Evolutionary conservation across 208 protist species (phyloP).

Genomic region (Wallacemonas collosoma): DNA sequence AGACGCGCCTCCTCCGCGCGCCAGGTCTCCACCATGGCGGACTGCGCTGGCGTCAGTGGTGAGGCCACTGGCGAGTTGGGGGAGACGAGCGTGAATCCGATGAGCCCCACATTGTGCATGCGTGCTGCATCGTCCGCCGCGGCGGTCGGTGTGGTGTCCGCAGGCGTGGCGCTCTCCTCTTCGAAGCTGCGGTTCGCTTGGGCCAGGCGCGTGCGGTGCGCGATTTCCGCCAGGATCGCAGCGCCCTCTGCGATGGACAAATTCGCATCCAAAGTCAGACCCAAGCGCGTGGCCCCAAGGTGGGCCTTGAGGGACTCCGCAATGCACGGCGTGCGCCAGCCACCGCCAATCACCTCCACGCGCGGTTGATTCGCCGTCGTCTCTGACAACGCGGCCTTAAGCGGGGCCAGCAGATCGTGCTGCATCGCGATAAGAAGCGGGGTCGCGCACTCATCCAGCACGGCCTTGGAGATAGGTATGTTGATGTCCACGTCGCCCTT

Average conservation of each 20-base stretch:
- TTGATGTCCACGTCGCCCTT: conserved; percentile 49
- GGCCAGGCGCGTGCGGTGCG: background rate
- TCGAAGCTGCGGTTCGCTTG: conserved; percentile 3
- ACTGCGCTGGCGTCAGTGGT: conserved; percentile 30
- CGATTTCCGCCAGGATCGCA: conserved; percentile 53
- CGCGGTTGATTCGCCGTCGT: conserved; percentile 27
- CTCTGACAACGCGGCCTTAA: conserved; percentile 16
- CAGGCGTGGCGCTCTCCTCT: conserved; percentile 13
- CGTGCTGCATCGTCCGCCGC: conserved; percentile 6
- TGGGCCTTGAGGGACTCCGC: conserved; percentile 43
- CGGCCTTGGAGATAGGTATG: conserved; percentile 34
- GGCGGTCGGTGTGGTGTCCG: conserved; percentile 15
- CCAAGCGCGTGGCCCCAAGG: conserved; percentile 41
- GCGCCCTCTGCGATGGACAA: conserved; percentile 66
- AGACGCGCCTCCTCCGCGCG: conserved; percentile 40
- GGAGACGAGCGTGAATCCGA: conserved; percentile 35
- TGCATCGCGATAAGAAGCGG: conserved; percentile 36
- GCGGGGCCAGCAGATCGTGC: conserved; percentile 36
- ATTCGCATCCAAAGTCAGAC: conserved; percentile 64
- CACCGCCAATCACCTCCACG: conserved; percentile 75
- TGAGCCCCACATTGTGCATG: conserved; percentile 41
- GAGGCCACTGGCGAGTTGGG: conserved; percentile 9
- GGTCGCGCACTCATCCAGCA: conserved; percentile 33
- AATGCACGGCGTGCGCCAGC: conserved; percentile 69
- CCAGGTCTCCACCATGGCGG: conserved; percentile 32